Evolutionary conservation across 2,329 filamentous ascomycete genomes (phyloP), one percentile per base, ranked within the genome.

Genomic region (Dactylonectria macrodidyma): DNA sequence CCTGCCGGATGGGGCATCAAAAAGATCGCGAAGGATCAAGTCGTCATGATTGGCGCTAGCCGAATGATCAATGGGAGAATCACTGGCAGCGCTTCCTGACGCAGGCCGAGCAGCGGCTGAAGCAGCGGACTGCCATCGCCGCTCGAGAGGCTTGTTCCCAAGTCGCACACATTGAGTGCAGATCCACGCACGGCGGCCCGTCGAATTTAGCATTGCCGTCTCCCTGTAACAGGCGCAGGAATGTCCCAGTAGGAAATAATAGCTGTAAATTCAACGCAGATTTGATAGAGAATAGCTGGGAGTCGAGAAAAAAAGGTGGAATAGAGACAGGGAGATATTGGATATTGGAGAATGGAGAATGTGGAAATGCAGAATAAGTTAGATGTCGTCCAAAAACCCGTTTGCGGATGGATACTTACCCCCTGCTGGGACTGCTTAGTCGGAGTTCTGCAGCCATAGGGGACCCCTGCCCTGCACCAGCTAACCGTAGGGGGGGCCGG

Each of bases 1-100:
- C 57, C 79, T 73, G 44, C 77, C 75, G 12, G 81, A 75, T 2
- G 90, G 89, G 4, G 91, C 92, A 82, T 98, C 95, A 83, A 98
- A 98, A 38, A 98, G 91, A 64, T 91, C 88, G 75, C 95, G 93
- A 60, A 98, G 84, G 14, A 89, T 87, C 46, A 87, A 83, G 79
- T 98, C 95, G 79, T 97, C 94, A 74, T 92, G 86, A 46, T 83
- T 75, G 48, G 71, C 71, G 68, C 81, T 81, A n/a, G 73, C 62
- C 14, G 71, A 67, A 69, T 79, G 78, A 59, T 80, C 73, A 52
- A 76, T 70, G 3, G 76, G 78, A n/a, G 67, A 66, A 59, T 80
- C 72, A 52, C 76, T 70, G 3, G 76, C 77, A n/a, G 67, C 66
- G 30, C 56, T 72, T 30, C 48, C 62, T 6, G 70, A 77, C 59